Conservation (phyloP, 169 alveolate species). For the Plasmodium fragile region DNA sequence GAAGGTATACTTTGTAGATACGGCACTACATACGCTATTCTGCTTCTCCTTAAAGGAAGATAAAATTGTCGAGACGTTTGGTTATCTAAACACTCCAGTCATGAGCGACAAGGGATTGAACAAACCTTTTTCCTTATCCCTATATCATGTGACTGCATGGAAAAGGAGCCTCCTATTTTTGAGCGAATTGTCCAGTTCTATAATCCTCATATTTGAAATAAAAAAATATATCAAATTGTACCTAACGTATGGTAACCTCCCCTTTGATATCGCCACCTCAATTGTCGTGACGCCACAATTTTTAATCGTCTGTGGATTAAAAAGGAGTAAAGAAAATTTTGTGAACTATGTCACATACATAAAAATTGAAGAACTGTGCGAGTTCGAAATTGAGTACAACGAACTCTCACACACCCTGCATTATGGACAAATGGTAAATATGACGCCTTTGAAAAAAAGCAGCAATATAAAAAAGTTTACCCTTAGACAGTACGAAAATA, state of each 20-base stretch:
- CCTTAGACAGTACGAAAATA: neutral
- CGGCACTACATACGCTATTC: constrained; percentile 36
- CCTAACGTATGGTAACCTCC: constrained; percentile 15
- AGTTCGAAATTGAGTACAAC: constrained; percentile 37
- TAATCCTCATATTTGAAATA: constrained; percentile 58
- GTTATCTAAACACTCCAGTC: constrained; percentile 40
- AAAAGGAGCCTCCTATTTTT: constrained; percentile 60
- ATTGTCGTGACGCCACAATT: constrained; percentile 21
- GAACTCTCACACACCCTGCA: constrained; percentile 5
- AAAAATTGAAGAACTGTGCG: constrained; percentile 39
- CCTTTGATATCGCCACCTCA: constrained; percentile 14
- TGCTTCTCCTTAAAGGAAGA: constrained; percentile 5
- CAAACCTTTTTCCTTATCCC: constrained; percentile 51
- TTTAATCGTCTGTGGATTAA: constrained; percentile 59
- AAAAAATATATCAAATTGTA: constrained; percentile 14
- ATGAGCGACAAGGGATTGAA: constrained; percentile 58
- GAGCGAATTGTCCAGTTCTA: constrained; percentile 68
- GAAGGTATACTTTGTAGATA: constrained; percentile 50
- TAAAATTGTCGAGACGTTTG: constrained; percentile 31
- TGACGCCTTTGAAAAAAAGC: constrained; percentile 37
- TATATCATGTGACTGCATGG: constrained; percentile 2
- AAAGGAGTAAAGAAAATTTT: constrained; percentile 22
- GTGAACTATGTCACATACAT: constrained; percentile 42
- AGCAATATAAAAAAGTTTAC: constrained; percentile 34
- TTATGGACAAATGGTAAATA: neutral